These are phyloP conservation scores for Agrocybe praecox DNA, from an alignment of 768 basidiomycete genomes.

Conservation along the genomic window DNA sequence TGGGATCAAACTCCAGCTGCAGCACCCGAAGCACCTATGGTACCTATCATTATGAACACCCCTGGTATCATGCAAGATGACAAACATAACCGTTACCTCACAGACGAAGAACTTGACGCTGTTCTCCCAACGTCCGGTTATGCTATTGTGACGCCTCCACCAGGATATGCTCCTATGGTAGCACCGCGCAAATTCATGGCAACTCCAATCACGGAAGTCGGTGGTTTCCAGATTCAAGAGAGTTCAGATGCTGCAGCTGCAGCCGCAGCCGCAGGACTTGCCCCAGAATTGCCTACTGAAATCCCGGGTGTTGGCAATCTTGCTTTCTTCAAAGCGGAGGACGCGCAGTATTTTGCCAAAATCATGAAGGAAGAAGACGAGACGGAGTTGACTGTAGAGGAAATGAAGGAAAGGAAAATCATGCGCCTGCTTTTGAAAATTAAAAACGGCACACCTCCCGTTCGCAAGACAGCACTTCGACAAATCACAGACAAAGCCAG, in stretches of 20 bases:
- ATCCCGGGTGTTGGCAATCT: slow-evolving; percentile 97
- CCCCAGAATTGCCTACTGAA: slow-evolving; percentile 93
- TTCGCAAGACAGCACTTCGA: slow-evolving; percentile 94
- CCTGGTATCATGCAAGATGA: slow-evolving; percentile 90
- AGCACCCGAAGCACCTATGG: slow-evolving; percentile 68
- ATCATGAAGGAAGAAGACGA: slow-evolving; percentile 96
- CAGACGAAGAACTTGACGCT: slow-evolving; percentile 94
- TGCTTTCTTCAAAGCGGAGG: slow-evolving; percentile 98
- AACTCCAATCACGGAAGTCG: slow-evolving; percentile 55
- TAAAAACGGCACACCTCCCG: slow-evolving; percentile 98
- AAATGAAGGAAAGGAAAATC: slow-evolving; percentile 99
- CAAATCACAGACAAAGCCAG: slow-evolving; percentile 99
- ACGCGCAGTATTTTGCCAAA: slow-evolving; percentile 97
- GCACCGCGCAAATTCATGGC: slow-evolving; percentile 65
- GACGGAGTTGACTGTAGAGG: slow-evolving; percentile 88
- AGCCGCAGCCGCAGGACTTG: slow-evolving; percentile 90
- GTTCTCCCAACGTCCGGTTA: slow-evolving; percentile 89
- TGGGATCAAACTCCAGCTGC: slow-evolving; percentile 93
- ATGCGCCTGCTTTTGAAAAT: slow-evolving; percentile 98
- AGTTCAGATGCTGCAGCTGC: slow-evolving; percentile 87
- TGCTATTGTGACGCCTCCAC: slow-evolving; percentile 89
- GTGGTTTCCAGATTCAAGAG: slow-evolving; percentile 97
- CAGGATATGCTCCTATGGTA: slow-evolving; percentile 86
- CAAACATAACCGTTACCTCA: slow-evolving; percentile 94
- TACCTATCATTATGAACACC: slow-evolving; percentile 86